phyloP scores from a whole-genome alignment of 148 eudicot species.

The Camellia sinensis region DNA sequence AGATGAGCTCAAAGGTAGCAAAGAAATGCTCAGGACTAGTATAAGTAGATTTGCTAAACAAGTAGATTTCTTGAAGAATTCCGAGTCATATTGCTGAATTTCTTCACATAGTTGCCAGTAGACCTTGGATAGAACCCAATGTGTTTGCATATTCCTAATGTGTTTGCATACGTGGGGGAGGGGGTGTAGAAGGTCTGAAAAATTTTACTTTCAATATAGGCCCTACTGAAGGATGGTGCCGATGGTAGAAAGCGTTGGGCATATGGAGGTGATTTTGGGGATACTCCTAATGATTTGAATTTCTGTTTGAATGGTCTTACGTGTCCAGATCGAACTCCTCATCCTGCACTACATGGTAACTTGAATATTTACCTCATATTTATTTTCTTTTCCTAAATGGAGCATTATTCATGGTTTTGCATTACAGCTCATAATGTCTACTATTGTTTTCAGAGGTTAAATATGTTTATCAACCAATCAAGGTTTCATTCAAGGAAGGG shows the following conservation, averaged over 20 bases:
- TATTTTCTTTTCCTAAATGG: neutral
- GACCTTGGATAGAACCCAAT: neutral
- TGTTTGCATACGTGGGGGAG: neutral
- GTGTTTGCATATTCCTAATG: neutral
- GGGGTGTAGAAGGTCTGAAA: neutral
- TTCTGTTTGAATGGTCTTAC: conserved; percentile 86
- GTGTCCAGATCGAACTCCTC: conserved; percentile 95
- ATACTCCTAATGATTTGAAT: conserved; percentile 86
- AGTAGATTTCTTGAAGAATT: neutral
- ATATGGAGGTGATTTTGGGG: conserved; percentile 98
- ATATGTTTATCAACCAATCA: conserved; percentile 92
- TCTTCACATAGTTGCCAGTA: neutral
- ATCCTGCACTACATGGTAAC: conserved; percentile 88
- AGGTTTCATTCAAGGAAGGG: conserved; percentile 61
- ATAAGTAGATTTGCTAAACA: neutral
- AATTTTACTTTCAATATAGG: conserved; percentile 41
- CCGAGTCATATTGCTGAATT: neutral
- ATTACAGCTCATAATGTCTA: conserved; percentile 2
- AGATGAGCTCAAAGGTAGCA: neutral
- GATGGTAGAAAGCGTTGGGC: conserved; percentile 87
- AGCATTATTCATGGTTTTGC: conserved; percentile 8
- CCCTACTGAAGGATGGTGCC: conserved; percentile 65
- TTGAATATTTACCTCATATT: conserved; percentile 11
- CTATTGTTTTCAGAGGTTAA: conserved; percentile 66
- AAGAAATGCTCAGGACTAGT: neutral